Evolutionary conservation across 208 protist genomes (phyloP).

Genomic region (Trichomonas vaginalis): DNA sequence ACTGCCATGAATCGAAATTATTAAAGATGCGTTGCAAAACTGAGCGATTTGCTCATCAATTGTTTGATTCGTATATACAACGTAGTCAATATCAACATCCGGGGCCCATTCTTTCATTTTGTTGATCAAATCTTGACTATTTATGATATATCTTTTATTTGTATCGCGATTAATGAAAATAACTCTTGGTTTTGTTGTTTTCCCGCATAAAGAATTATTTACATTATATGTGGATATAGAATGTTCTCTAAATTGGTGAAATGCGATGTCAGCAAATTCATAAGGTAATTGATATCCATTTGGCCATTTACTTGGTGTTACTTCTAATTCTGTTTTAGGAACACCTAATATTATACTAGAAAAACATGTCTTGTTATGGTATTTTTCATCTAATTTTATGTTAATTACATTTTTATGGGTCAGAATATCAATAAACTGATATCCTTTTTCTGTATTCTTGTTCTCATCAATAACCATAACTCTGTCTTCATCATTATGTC

Average conservation of each 20-base stretch:
- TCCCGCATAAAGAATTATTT: neutral
- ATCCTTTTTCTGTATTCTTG: neutral
- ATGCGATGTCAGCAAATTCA: neutral
- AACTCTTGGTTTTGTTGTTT: neutral
- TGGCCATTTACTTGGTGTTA: neutral
- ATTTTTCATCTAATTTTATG: neutral
- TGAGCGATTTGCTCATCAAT: neutral
- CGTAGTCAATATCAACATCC: neutral
- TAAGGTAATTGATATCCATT: neutral
- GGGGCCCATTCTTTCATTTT: neutral
- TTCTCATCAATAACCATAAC: neutral
- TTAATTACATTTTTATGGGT: neutral
- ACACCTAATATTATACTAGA: neutral
- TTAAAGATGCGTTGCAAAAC: neutral
- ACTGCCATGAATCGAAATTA: neutral
- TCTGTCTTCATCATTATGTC: neutral
- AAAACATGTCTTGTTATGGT: neutral
- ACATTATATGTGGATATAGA: neutral
- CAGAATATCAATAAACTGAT: neutral
- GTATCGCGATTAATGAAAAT: neutral
- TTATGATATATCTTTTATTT: neutral
- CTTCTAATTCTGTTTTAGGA: neutral
- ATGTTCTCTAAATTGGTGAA: neutral
- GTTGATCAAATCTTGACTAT: neutral
- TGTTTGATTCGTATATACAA: neutral